Evolutionary conservation across 2,329 filamentous ascomycete species (phyloP).

Genomic region (Cyclaneusma minus): DNA sequence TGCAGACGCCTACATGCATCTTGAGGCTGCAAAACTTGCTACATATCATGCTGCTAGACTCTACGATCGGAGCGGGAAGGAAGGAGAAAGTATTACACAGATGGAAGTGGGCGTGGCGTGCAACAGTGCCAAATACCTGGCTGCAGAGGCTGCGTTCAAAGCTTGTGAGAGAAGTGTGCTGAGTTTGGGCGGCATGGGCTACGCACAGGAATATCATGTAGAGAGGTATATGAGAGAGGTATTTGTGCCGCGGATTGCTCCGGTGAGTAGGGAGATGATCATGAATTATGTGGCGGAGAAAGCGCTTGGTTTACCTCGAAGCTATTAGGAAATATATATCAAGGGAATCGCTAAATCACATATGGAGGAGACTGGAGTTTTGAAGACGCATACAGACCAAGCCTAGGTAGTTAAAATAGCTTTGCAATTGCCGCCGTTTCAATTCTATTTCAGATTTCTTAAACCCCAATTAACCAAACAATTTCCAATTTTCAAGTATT

Average conservation of each 20-base stretch:
- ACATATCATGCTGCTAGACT: slow-evolving; percentile 49
- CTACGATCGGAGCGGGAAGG: slow-evolving; percentile 38
- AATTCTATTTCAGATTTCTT: too few species aligned
- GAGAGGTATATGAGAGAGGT: slow-evolving; percentile 51
- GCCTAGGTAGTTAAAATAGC: too few species aligned
- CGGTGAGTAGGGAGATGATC: slow-evolving; percentile 58
- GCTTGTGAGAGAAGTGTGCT: slow-evolving; percentile 46
- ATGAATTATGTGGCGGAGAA: slow-evolving; percentile 58
- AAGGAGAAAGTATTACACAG: slow-evolving; percentile 32
- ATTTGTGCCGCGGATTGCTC: slow-evolving; percentile 47
- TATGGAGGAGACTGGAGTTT: too few species aligned
- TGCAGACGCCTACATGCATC: slow-evolving; percentile 47
- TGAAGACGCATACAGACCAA: too few species aligned
- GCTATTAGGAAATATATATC: slow-evolving; percentile 40
- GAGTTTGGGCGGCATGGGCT: slow-evolving; percentile 48
- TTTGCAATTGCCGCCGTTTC: too few species aligned
- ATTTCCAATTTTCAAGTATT: too few species aligned
- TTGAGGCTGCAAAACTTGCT: slow-evolving; percentile 49
- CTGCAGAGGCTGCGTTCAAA: slow-evolving; percentile 46
- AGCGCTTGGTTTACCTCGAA: slow-evolving; percentile 48
- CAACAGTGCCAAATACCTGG: slow-evolving; percentile 58
- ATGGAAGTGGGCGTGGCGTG: slow-evolving; percentile 46
- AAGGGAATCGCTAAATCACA: too few species aligned
- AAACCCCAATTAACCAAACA: too few species aligned
- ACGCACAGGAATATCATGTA: slow-evolving; percentile 48